Evolutionary conservation across 2,329 filamentous ascomycete genomes (phyloP), one percentile per base, ranked within the genome.

Genomic region (Hypocrella siamensis): DNA sequence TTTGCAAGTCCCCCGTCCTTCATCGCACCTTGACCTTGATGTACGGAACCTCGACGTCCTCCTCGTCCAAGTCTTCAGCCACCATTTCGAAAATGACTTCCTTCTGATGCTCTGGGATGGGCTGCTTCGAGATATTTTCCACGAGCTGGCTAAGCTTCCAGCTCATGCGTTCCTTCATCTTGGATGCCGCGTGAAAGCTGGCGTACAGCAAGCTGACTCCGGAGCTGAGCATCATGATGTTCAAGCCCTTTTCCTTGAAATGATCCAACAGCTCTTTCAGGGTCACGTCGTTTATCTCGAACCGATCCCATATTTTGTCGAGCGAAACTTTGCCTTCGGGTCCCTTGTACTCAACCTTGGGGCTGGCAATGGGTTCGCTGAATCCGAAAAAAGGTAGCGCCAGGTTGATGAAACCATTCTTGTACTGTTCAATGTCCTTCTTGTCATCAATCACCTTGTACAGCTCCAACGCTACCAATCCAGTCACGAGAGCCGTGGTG

Each of bases 381-480:
- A 98, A 98, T 25, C 88, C 88, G 45, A 98, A 93, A 70, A 98
- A 96, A 1, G 90, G 90, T 40, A 98, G 63, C 2, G 90, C 90
- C 43, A 98, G 61, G 60, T 98, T 98, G 59, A 96, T 69, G 57
- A 98, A 98, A 12, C 90, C 90, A 51, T 98, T 98, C 72, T 96
- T 96, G 75, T 92, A 98, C 58, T 96, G 82, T 60, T 96, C 90
- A 41, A 94, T 79, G 45, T 96, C 84, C n/a, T 70, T 73, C 67
- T 98, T 94, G 50, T 85, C 88, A 48, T 96, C 90, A 28, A 98
- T 67, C 40, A 98, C 72, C 73, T 98, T 98, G 76, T 83, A 94
- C 30, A 96, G 62, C 62, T 98, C 90, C 28, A 98, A 63, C 12
- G 92, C 70, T 32, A 98, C 85, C 28, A 98, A 67, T 36, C 90